These are phyloP conservation scores for Fusarium albidum DNA, from an alignment of 2,329 filamentous ascomycete species.

Conservation along the genomic window DNA sequence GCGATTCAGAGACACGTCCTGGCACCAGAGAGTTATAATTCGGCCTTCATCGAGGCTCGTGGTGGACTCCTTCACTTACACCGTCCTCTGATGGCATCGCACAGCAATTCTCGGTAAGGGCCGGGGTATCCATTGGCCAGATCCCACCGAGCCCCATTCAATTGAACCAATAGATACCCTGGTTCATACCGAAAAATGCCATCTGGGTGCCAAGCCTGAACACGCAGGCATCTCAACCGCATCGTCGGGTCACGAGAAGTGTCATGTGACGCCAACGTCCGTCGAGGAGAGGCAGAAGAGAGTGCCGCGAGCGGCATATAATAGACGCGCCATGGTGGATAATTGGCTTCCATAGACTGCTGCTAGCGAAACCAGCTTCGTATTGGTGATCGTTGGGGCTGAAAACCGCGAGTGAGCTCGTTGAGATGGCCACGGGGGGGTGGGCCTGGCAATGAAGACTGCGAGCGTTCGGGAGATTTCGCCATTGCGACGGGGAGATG, in stretches of 20 bases:
- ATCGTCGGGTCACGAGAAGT: constrained; percentile 23
- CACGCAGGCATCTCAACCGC: no score
- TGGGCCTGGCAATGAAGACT: constrained; percentile 22
- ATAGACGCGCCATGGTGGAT: constrained; percentile 16
- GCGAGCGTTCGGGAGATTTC: constrained; percentile 6
- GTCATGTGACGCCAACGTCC: constrained; percentile 31
- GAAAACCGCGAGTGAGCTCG: constrained; percentile 10
- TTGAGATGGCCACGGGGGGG: constrained; percentile 18
- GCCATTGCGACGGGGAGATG: constrained; percentile 14
- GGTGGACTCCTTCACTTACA: constrained; percentile 49
- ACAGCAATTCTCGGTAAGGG: constrained; percentile 23
- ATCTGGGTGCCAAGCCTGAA: constrained; percentile 5
- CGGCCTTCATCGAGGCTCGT: constrained; percentile 47
- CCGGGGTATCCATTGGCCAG: constrained; percentile 40
- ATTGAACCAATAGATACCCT: constrained; percentile 42
- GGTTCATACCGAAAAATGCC: constrained; percentile 44
- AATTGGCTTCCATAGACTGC: constrained; percentile 14
- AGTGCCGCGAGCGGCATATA: constrained; percentile 14
- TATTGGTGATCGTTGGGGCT: constrained; percentile 15
- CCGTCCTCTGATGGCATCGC: constrained; percentile 36
- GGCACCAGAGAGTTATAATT: constrained; percentile 51
- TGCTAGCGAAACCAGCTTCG: constrained; percentile 22
- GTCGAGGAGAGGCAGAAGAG: constrained; percentile 13
- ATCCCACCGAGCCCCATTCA: constrained; percentile 23
- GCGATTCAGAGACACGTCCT: constrained; percentile 49